Percentiles rank a stretch among this genome's conserved stretches.
Conservation (phyloP, 1,284 basidiomycete genomes). For the Trametes hirsuta region DNA sequence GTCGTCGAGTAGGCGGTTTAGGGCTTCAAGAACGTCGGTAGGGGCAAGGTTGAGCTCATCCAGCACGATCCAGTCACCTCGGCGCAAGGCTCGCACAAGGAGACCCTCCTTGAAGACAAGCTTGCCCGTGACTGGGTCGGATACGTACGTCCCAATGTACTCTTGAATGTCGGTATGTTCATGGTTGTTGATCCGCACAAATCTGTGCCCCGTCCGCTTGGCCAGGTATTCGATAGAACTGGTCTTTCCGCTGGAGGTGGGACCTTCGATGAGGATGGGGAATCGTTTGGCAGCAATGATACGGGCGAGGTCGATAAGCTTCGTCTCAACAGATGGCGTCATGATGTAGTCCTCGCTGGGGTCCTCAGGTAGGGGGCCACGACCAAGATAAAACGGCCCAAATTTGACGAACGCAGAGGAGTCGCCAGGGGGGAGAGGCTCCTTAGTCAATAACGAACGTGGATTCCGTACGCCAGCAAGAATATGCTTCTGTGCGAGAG, state of each 20-base stretch:
- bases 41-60: conserved; percentile 98
- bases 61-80: conserved; percentile 97
- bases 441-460: conserved; percentile 71
- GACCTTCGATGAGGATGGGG: conserved; percentile 97
- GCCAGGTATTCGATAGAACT: conserved; percentile 97
- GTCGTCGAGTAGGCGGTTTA: conserved; percentile 96
- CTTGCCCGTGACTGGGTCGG: conserved; percentile 90
- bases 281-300: conserved; percentile 90
- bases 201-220: conserved; percentile 90
- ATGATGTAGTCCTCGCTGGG: conserved; percentile 85
- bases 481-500: conserved; percentile 80
- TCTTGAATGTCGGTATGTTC: conserved; percentile 99
- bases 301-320: conserved; percentile 90
- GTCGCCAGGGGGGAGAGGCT: conserved; percentile 61
- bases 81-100: conserved; percentile 89
- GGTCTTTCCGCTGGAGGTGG: conserved; percentile 97
- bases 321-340: conserved; percentile 95
- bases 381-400: conserved; percentile 90
- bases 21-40: conserved; percentile 96
- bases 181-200: conserved; percentile 99
- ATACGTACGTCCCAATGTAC: conserved; percentile 96
- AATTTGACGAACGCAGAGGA: conserved; percentile 77
- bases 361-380: conserved; percentile 71
- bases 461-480: conserved; percentile 84
- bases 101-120: conserved; percentile 94